Evolutionary conservation across 345 rosid species (phyloP).

Genomic region (Euphorbia lathyris): DNA sequence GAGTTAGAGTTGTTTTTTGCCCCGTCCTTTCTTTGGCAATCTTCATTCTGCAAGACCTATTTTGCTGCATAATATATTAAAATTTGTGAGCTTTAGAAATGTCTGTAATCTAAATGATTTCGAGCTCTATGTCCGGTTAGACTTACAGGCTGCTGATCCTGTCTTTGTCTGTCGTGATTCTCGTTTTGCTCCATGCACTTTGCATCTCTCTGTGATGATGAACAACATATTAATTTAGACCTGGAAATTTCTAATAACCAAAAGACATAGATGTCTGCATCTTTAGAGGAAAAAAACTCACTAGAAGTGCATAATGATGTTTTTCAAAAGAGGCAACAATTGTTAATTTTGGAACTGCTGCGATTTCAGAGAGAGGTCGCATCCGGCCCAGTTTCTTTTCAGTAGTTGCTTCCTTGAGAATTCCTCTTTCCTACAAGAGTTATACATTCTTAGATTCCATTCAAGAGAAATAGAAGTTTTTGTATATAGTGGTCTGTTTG

Average conservation of each 20-base stretch:
- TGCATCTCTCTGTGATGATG: constrained; percentile 30
- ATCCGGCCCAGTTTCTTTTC: constrained; percentile 53
- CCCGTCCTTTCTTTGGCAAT: too few species aligned
- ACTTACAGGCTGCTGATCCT: constrained; percentile 31
- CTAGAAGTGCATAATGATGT: constrained; percentile 32
- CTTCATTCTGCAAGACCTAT: constrained; percentile 15
- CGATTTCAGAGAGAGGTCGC: constrained; percentile 37
- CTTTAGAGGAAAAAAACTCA: constrained; percentile 29
- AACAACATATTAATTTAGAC: constrained; percentile 13
- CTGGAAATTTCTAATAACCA: neutral
- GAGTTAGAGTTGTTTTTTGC: constrained; percentile 23
- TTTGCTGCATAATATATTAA: constrained; percentile 20
- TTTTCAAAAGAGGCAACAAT: constrained; percentile 34
- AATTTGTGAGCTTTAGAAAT: constrained; percentile 11
- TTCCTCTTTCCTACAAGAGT: constrained; percentile 55
- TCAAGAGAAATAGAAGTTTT: neutral
- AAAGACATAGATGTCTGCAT: neutral
- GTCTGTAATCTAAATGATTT: neutral
- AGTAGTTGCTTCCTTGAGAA: constrained; percentile 71
- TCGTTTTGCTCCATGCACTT: constrained; percentile 23
- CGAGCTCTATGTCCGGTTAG: neutral
- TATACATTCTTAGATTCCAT: constrained; percentile 14
- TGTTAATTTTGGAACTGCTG: constrained; percentile 17
- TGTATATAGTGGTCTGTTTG: too few species aligned
- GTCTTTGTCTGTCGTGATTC: constrained; percentile 7